phyloP scores from a whole-genome alignment of 1,284 basidiomycete genomes.

The Ceratobasidium sp. region DNA sequence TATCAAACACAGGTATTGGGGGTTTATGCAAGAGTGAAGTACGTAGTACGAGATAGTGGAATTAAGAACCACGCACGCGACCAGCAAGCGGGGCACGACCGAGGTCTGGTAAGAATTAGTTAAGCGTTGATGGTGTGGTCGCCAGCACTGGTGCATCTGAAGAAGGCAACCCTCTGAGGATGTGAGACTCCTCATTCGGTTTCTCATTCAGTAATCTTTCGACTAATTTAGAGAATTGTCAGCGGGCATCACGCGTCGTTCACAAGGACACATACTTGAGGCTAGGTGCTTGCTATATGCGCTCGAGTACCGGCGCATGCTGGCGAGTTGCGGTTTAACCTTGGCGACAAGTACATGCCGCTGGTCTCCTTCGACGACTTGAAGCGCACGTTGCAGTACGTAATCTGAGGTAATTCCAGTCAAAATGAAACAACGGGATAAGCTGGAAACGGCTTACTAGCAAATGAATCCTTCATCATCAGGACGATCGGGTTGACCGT shows the following conservation, averaged over 20 bases:
- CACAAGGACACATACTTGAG: conserved; percentile 66
- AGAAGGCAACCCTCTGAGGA: conserved; percentile 37
- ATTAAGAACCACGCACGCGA: conserved; percentile 33
- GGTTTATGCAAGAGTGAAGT: conserved; percentile 37
- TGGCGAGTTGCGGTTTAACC: conserved; percentile 69
- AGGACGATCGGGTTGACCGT: conserved; percentile 67
- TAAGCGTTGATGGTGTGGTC: conserved; percentile 44
- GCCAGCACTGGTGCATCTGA: conserved; percentile 31
- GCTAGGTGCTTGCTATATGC: conserved; percentile 78
- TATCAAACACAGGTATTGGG: conserved; percentile 19
- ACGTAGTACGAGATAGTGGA: conserved; percentile 6
- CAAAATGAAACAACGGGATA: conserved; percentile 22
- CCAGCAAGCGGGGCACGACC: conserved; percentile 10
- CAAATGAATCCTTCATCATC: conserved; percentile 92
- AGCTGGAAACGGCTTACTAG: conserved; percentile 61
- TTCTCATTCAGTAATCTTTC: conserved; percentile 40
- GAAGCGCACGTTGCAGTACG: conserved; percentile 76
- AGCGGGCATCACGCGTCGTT: not conserved
- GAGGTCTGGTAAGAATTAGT: conserved; percentile 42
- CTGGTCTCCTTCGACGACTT: conserved; percentile 73
- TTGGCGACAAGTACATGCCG: conserved; percentile 65
- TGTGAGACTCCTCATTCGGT: conserved; percentile 12
- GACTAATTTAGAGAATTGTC: conserved; percentile 25
- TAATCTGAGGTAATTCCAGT: conserved; percentile 62
- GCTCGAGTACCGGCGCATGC: conserved; percentile 72